Evolutionary conservation across 2,329 filamentous ascomycete genomes (phyloP), one percentile per base, ranked within the genome.

Genomic region (Trichoderma hamatum): DNA sequence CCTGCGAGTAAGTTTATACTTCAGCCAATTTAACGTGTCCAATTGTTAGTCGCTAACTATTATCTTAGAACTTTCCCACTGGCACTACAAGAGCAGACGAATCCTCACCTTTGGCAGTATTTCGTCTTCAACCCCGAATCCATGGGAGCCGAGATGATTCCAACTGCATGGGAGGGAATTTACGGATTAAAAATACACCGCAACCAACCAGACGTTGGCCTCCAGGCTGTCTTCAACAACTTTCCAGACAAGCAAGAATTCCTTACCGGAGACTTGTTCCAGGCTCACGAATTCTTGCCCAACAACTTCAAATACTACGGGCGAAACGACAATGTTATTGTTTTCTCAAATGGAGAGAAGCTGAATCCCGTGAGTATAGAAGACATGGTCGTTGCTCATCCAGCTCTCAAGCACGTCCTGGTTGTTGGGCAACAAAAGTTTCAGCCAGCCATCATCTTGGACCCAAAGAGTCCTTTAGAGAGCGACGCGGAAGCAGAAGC

Each of bases 371-470:
- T 78, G 0, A 71, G 74, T 0, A 77, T 82, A 49, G 81, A 83
- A 64, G 69, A 61, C 5, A 75, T 72, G 2, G 73, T 84, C 5
- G 60, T 58, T 0, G 67, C 70, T 1, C 75, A 81, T 21, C 75
- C 77, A 0, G 60, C 49, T 0, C 71, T 83, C 14, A 76, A 68
- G 5, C 74, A 70, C 0, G 78, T 75, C 0, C 49, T 82, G 4
- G 73, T 83, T 11, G 81, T 85, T 0, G 85, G 85, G 3, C 72
- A 78, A 16, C 77, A 80, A 52, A 76, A 73, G 3, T 84, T 86
- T 72, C 82, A 86, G 71, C 77, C 85, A 0, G 81, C 80, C 0
- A 72, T 87, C 3, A 75, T 86, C 4, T 70, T 87, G 43, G 86
- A 87, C 70, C 83, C 83, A 0, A 43, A 64, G 1, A 69, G 46